Conservation (phyloP, 768 basidiomycete species). For the Psilocybe azurescens region DNA sequence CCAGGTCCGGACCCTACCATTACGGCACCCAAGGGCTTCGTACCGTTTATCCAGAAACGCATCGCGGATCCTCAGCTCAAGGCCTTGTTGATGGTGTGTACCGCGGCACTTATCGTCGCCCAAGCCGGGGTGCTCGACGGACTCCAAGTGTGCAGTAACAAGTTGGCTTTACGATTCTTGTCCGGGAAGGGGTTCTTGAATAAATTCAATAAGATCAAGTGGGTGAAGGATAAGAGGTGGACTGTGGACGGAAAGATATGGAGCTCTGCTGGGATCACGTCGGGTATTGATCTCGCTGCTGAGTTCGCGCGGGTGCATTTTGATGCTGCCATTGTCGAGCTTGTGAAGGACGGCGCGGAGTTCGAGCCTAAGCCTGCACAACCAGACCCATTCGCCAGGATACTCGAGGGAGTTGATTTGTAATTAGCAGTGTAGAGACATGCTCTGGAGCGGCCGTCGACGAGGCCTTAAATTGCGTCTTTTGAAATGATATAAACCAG, state of each 20-base stretch:
- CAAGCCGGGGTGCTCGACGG: constrained; percentile 32
- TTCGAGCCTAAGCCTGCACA: constrained; percentile 26
- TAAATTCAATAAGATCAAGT: constrained; percentile 27
- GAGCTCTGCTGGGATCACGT: constrained; percentile 31
- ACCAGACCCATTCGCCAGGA: constrained; percentile 26
- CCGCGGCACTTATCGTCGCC: constrained; percentile 27
- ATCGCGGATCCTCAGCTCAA: constrained; percentile 23
- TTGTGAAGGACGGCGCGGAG: constrained; percentile 20
- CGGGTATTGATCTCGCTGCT: constrained; percentile 30
- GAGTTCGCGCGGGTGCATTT: constrained; percentile 28
- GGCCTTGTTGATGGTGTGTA: constrained; percentile 29
- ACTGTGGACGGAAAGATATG: constrained; percentile 31
- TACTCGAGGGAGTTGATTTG: constrained; percentile 26
- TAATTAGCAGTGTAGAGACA: neutral
- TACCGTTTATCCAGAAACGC: constrained; percentile 20
- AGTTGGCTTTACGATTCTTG: constrained; percentile 16
- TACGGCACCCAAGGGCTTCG: constrained; percentile 16
- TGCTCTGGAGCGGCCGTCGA: too few relatives aligned
- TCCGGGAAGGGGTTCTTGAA: constrained; percentile 15
- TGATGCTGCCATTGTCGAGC: constrained; percentile 24
- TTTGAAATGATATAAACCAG: too few relatives aligned
- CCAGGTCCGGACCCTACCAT: constrained; percentile 26
- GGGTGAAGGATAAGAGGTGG: constrained; percentile 31
- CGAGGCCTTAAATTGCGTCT: too few relatives aligned
- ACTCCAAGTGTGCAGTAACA: constrained; percentile 28